phyloP scores from a whole-genome alignment of 768 basidiomycete species.

The Xerocomellus intermedius region DNA sequence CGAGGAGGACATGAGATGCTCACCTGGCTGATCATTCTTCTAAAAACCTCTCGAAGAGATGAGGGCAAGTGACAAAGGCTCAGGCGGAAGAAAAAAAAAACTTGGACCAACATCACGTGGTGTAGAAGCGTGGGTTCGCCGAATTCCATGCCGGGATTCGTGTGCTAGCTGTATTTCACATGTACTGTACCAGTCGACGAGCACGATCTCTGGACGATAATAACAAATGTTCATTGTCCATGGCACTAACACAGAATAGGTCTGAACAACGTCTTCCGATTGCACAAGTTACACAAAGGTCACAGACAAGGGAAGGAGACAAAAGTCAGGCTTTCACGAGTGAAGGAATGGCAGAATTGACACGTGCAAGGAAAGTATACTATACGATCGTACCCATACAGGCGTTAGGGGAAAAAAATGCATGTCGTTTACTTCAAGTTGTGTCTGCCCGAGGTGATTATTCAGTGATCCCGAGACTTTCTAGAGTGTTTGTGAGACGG shows the following conservation, averaged over 20 bases:
- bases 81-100: not conserved
- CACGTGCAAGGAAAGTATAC: constrained; percentile 5
- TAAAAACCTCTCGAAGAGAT: not conserved
- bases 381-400: constrained; percentile 14
- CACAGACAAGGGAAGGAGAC: constrained; percentile 5
- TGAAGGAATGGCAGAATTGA: constrained; percentile 1
- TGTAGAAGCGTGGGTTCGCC: not conserved
- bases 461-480: constrained; percentile 89
- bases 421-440: not conserved
- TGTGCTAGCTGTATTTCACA: not conserved
- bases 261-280: constrained; percentile 4
- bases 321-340: not conserved
- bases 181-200: too few relatives aligned
- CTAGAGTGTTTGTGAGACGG: constrained; percentile 35
- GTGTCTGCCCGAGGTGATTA: not conserved
- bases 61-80: not conserved
- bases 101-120: not conserved
- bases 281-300: constrained; percentile 8
- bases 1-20: not conserved
- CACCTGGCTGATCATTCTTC: not conserved
- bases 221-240: not conserved
- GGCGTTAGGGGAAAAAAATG: not conserved
- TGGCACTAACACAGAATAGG: not conserved
- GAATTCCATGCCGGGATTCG: too few relatives aligned
- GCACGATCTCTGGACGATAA: too few relatives aligned